Base-by-base conservation (phyloP, 108 stramenopile species). In the Skeletonema menzelii region DNA sequence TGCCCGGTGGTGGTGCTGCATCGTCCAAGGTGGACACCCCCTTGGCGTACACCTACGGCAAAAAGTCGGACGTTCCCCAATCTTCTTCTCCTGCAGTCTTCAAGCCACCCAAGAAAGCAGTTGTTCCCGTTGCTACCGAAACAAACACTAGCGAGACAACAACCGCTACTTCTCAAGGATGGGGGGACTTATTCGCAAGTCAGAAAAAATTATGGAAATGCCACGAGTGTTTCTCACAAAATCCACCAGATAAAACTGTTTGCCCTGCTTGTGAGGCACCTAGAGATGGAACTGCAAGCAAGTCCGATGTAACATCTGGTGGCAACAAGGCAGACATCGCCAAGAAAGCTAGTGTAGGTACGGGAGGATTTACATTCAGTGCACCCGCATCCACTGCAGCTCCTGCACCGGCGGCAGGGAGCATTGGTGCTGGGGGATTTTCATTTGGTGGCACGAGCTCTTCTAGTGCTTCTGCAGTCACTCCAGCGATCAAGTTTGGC, bases 121-220 rank as follows among this genome's bases (percentile, higher is more conserved):
- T 19, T 28, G 22, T 53, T 59, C 28, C 59, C 7, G 15, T 75
- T 20, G 19, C 70, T 12, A 14, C 61, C 19, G 26, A 53, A 20
- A 53, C 49, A 53, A 53, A 10, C 10, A 53, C 49, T 24, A 53
- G 22, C 10, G 46, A 47, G n/a, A 53, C 70, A 8, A 11, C 56
- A 14, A 17, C 70, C 4, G 28, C 72, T 19, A 27, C 56, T n/a
- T 24, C 57, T 19, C 24, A 57, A 0, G 82, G 82, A 26, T 82
- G 82, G 82, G 82, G 82, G 15, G 34, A 82, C 31, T 11, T 79
- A 14, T 83, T 83, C 49, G 66, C 53, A 65, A 44, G 8, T 30
- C 76, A 69, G 28, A 83, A 80, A 1, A 85, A 83, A 17, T 63
- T 82, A 65, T 86, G 86, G 86, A 86, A 86, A 77, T 86, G 86